phyloP scores from a whole-genome alignment of 805 yeast species.

The Candida pseudofarinosa region DNA sequence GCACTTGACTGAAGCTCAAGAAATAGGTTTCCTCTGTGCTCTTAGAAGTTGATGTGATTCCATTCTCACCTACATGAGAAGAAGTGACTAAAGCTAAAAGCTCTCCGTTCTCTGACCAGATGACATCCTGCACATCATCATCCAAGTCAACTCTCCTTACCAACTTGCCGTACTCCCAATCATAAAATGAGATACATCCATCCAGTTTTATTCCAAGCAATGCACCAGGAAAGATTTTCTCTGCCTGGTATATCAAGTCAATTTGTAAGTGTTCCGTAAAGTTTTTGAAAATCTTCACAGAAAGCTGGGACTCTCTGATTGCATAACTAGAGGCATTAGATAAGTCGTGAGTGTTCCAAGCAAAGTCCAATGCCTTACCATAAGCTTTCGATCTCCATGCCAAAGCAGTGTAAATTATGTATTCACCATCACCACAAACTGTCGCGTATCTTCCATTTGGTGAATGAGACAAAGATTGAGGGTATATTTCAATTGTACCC shows the following conservation, averaged over 20 bases:
- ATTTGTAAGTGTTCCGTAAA: constrained; percentile 73
- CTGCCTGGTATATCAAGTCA: constrained; percentile 68
- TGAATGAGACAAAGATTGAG: constrained; percentile 81
- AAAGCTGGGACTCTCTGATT: constrained; percentile 62
- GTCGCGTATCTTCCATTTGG: constrained; percentile 97
- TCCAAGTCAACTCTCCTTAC: constrained; percentile 86
- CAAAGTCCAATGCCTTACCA: constrained; percentile 87
- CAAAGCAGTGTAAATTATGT: constrained; percentile 89
- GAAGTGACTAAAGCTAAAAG: constrained; percentile 64
- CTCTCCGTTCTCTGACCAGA: constrained; percentile 94
- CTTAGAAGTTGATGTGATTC: constrained; percentile 15
- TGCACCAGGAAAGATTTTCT: constrained; percentile 84
- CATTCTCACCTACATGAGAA: constrained; percentile 20
- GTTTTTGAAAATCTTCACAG: constrained; percentile 72
- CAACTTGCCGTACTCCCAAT: constrained; percentile 84
- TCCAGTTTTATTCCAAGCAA: constrained; percentile 79
- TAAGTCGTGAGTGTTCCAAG: constrained; percentile 81
- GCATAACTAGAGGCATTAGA: constrained; percentile 73
- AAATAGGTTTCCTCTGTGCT: constrained; percentile 66
- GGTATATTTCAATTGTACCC: constrained; percentile 92
- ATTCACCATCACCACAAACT: constrained; percentile 97
- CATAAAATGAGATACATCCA: constrained; percentile 83
- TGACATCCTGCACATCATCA: constrained; percentile 67
- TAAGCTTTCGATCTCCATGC: constrained; percentile 97
- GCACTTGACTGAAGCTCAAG: constrained; percentile 65